Evolutionary conservation across 345 rosid genomes (phyloP), one percentile per base, ranked within the genome.

Genomic region (Citrus reticulata): DNA sequence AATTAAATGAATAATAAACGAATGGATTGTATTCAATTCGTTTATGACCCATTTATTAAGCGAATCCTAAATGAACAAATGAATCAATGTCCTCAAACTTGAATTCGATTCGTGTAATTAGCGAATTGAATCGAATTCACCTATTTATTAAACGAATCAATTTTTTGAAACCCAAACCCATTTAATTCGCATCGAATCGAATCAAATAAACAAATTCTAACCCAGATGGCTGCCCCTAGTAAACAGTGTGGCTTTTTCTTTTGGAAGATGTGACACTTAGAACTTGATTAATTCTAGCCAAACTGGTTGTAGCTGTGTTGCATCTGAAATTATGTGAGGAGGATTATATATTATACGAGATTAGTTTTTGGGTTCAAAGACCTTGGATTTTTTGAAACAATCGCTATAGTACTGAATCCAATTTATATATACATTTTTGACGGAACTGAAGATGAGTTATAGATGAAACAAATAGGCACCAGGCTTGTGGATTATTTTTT

Each of bases 201-300:
- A 40, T 40, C 46, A 2, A 40, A 40, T 40, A 40, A 40, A 40
- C 3, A 10, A 40, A 9, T 9, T 40, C 13, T 40, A 0, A 40
- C 46, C 46, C 1, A 40, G 13, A 40, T 40, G 10, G 46, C 13
- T 11, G 8, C 46, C 46, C 13, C 13, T 40, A 9, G 62, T 78
- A 74, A 54, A 16, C 19, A 7, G 11, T 70, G 77, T 63, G 79
- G 66, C 17, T 63, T 74, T 63, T 76, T 34, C 19, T 46, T 14
- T 46, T 20, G 62, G 49, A 68, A 64, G 30, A 46, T 58, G 64
- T 42, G 74, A 46, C 37, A 14, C 65, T 78, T 25, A 73, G 46
- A 60, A 61, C 46, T 64, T 66, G 64, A 34, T 29, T 6, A 14
- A 57, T 49, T 77, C 79, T 24, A 66, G 25, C 72, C 68, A 77